phyloP scores from a whole-genome alignment of 305 asterid species.

The Fraxinus latifolia region DNA sequence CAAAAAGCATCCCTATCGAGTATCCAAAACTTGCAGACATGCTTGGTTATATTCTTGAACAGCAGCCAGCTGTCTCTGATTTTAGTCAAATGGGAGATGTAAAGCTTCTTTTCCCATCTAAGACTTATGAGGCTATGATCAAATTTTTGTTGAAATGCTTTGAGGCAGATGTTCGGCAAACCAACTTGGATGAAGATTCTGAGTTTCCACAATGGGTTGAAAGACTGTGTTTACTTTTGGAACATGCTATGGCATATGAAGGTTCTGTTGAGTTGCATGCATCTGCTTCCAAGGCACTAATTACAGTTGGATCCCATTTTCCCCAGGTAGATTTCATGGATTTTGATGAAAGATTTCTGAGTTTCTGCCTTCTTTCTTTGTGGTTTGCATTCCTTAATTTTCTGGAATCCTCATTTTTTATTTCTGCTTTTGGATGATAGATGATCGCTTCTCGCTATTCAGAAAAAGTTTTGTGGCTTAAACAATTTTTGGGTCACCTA shows the following conservation, averaged over 20 bases:
- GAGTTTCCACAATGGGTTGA: conserved; percentile 50
- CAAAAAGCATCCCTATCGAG: conserved; percentile 38
- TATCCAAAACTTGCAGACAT: conserved; percentile 82
- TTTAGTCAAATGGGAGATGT: conserved; percentile 46
- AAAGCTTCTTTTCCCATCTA: conserved; percentile 67
- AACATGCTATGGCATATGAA: conserved; percentile 80
- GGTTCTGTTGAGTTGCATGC: conserved; percentile 95
- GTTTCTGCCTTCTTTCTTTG: conserved; percentile 19
- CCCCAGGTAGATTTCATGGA: conserved; percentile 60
- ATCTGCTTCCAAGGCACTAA: conserved; percentile 85
- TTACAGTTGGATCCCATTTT: conserved; percentile 68
- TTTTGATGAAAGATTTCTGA: conserved; percentile 14
- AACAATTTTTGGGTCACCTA: conserved; percentile 68
- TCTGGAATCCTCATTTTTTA: conserved; percentile 21
- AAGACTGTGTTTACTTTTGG: conserved; percentile 66
- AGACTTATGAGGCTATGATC: conserved; percentile 78
- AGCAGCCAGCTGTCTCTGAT: conserved; percentile 65
- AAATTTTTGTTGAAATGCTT: conserved; percentile 89
- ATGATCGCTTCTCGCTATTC: conserved; percentile 77
- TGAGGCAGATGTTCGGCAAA: conserved; percentile 66
- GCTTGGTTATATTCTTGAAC: conserved; percentile 70
- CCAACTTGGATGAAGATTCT: conserved; percentile 40
- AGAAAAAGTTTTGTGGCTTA: conserved; percentile 74
- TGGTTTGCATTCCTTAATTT: conserved; percentile 14
- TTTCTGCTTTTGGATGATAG: conserved; percentile 42